Percentiles rank a stretch among this genome's conserved stretches.
These are phyloP conservation scores for Termitomyces sp. DNA, from an alignment of 768 basidiomycete species.

Conservation along the genomic window DNA sequence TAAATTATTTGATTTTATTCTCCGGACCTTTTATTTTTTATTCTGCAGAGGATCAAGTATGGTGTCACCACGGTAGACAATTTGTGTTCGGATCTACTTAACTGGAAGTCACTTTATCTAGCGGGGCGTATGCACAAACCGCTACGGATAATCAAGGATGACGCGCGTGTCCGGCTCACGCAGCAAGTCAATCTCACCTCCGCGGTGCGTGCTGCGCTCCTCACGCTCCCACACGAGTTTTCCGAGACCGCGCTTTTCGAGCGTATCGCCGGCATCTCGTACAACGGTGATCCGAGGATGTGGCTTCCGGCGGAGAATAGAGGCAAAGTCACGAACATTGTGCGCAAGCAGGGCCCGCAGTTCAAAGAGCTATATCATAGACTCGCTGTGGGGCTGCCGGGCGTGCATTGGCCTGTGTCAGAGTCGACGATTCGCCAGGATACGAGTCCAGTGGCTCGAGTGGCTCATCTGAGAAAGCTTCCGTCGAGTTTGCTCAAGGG, in stretches of 20 bases:
- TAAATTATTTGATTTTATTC: background rate
- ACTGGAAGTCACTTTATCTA: slow-evolving; percentile 91
- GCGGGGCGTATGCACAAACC: slow-evolving; percentile 98
- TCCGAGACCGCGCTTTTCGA: slow-evolving; percentile 79
- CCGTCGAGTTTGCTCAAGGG: slow-evolving; percentile 60
- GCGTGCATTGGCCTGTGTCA: slow-evolving; percentile 65
- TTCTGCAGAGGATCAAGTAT: slow-evolving; percentile 83
- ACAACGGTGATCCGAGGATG: slow-evolving; percentile 92
- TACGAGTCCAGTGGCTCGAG: slow-evolving; percentile 56
- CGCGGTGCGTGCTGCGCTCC: slow-evolving; percentile 84
- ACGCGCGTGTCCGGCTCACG: slow-evolving; percentile 86
- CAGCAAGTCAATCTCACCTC: slow-evolving; percentile 92
- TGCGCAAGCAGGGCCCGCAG: slow-evolving; percentile 71
- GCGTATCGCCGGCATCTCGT: slow-evolving; percentile 81
- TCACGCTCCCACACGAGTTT: slow-evolving; percentile 81
- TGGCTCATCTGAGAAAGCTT: slow-evolving; percentile 73
- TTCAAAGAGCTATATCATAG: slow-evolving; percentile 87
- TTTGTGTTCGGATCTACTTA: slow-evolving; percentile 83
- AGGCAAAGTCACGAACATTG: slow-evolving; percentile 91
- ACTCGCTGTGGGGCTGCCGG: slow-evolving; percentile 72
- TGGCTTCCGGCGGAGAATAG: slow-evolving; percentile 91
- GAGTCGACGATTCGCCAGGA: slow-evolving; percentile 68
- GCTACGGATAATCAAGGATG: slow-evolving; percentile 86
- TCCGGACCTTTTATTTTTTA: background rate
- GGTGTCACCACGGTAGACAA: slow-evolving; percentile 91